These are phyloP conservation scores for Fraxinus xanthoxyloides DNA, from an alignment of 305 asterid species.

Conservation along the genomic window DNA sequence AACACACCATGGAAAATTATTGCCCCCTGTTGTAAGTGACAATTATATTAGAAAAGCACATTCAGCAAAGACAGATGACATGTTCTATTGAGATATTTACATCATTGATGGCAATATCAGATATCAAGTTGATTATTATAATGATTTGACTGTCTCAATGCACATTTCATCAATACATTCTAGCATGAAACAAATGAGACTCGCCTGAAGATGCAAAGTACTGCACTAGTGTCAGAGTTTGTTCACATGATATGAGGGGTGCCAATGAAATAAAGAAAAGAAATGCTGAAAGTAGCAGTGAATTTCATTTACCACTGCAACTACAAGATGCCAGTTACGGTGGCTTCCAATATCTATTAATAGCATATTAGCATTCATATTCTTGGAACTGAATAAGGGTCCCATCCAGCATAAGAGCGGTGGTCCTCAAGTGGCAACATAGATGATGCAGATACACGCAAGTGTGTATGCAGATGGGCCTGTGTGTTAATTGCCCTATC, in stretches of 20 bases:
- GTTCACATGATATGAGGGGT: background rate
- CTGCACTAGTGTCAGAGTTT: slow-evolving; percentile 7
- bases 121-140: slow-evolving; percentile 2
- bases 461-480: background rate
- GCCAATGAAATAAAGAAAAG: background rate
- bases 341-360: background rate
- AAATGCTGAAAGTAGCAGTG: background rate
- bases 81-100: background rate
- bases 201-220: background rate
- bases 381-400: background rate
- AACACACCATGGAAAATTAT: slow-evolving; percentile 91
- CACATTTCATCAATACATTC: background rate
- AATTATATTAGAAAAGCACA: slow-evolving; percentile 19
- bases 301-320: background rate
- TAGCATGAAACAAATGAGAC: background rate
- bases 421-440: background rate
- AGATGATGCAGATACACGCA: background rate
- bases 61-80: background rate
- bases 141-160: background rate
- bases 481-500: background rate
- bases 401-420: background rate
- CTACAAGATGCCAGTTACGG: background rate
- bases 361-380: background rate
- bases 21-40: slow-evolving; percentile 56
- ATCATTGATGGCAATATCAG: slow-evolving; percentile 6